phyloP scores from a whole-genome alignment of 805 yeast species.

The Cyberlindnera xishuangbannaensis region DNA sequence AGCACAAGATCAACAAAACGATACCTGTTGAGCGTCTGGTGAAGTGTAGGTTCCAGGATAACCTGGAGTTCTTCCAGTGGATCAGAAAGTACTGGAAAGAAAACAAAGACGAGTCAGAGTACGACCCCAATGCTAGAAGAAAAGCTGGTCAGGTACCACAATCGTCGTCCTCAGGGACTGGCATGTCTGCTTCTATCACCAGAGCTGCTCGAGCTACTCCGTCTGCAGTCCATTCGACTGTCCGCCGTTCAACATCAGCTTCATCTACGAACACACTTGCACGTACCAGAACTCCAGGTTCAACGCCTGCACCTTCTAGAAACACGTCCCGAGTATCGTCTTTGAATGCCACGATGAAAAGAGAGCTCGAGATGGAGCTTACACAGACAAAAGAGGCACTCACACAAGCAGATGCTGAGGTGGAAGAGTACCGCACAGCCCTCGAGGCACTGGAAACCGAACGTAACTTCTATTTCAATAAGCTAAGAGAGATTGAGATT shows the following conservation, averaged over 20 bases:
- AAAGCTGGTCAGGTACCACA: slow-evolving; percentile 27
- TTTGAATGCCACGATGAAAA: slow-evolving; percentile 22
- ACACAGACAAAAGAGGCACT: slow-evolving; percentile 38
- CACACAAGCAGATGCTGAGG: slow-evolving; percentile 40
- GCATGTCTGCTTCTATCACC: neutral
- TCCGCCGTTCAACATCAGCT: slow-evolving; percentile 1
- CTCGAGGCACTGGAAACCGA: slow-evolving; percentile 71
- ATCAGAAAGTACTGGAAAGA: slow-evolving; percentile 78
- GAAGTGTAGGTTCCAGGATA: slow-evolving; percentile 89
- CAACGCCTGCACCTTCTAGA: slow-evolving; percentile 12
- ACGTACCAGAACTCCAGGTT: slow-evolving; percentile 9
- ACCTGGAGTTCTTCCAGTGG: slow-evolving; percentile 93
- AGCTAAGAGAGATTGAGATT: slow-evolving; percentile 83
- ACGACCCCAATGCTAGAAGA: slow-evolving; percentile 64
- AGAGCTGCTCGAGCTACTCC: slow-evolving; percentile 1
- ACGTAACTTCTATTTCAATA: slow-evolving; percentile 85
- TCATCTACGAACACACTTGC: slow-evolving; percentile 11
- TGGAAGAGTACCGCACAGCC: slow-evolving; percentile 50
- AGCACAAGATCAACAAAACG: slow-evolving; percentile 62
- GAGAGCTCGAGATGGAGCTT: slow-evolving; percentile 39
- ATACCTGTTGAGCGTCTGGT: slow-evolving; percentile 78
- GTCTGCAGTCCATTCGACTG: slow-evolving; percentile 3
- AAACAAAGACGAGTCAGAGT: slow-evolving; percentile 57
- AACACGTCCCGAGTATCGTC: slow-evolving; percentile 25
- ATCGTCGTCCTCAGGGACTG: too few relatives aligned